Percentiles rank a stretch among this genome's conserved stretches.
These are phyloP conservation scores for Pseudisothecium myosuroides DNA, from an alignment of 225 moss, liverwort and hornwort species.

Conservation along the genomic window DNA sequence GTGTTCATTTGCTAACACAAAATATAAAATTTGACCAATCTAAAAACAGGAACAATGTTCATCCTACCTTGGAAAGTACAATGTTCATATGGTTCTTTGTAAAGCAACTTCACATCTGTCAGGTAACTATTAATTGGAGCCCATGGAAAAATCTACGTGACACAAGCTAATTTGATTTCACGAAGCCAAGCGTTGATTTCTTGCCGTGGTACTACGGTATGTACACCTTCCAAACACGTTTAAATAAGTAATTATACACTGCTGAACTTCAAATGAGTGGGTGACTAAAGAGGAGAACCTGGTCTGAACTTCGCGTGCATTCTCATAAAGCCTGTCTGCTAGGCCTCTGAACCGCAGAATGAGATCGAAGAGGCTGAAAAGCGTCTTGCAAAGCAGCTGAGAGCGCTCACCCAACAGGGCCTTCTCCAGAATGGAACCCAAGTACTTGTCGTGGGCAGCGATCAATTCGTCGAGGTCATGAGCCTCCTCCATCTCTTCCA, in stretches of 20 bases:
- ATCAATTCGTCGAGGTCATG: constrained; percentile 94
- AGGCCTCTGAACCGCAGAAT: constrained; percentile 93
- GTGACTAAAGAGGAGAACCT: constrained; percentile 31
- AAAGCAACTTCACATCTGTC: neutral
- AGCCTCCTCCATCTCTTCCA: constrained; percentile 97
- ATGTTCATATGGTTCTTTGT: neutral
- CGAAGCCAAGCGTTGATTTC: neutral
- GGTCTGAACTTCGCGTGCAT: constrained; percentile 87
- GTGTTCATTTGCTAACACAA: neutral
- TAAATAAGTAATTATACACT: neutral
- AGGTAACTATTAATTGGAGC: neutral
- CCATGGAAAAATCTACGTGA: neutral
- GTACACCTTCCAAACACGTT: neutral
- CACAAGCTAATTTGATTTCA: neutral
- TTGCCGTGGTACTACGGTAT: neutral
- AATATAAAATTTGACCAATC: no score
- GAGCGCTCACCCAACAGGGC: constrained; percentile 92
- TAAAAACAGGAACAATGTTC: neutral
- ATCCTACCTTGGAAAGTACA: neutral
- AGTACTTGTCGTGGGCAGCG: constrained; percentile 93
- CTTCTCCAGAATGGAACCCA: constrained; percentile 92
- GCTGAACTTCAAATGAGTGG: neutral
- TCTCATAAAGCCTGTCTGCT: constrained; percentile 92
- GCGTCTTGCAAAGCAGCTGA: constrained; percentile 93
- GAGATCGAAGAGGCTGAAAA: constrained; percentile 90